Evolutionary conservation across 164 flowering plant species (phyloP).

Genomic region (Malania oleifera): DNA sequence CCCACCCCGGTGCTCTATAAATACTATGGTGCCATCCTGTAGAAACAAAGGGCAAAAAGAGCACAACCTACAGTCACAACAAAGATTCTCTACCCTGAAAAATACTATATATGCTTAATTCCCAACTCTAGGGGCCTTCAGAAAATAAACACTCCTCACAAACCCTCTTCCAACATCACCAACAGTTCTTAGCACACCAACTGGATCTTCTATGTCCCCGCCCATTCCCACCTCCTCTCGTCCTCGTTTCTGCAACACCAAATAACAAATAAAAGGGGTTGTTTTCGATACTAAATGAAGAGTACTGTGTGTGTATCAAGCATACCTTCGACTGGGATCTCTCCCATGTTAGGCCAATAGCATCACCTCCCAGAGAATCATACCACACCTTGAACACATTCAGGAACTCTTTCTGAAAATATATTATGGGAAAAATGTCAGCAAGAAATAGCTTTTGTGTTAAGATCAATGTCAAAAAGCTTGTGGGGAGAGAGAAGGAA

Average conservation of each 20-base stretch:
- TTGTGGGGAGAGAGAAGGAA: neutral
- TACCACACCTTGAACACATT: conserved; percentile 68
- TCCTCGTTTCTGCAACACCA: conserved; percentile 55
- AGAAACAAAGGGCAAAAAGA: too few relatives aligned
- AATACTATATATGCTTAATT: conserved; percentile 11
- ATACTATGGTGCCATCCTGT: too few relatives aligned
- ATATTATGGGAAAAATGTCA: conserved; percentile 4
- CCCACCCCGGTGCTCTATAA: too few relatives aligned
- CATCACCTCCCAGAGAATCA: conserved; percentile 91
- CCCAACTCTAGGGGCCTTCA: conserved; percentile 54
- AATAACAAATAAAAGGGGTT: neutral
- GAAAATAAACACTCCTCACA: conserved; percentile 57
- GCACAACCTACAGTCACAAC: too few relatives aligned
- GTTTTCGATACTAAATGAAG: too few relatives aligned
- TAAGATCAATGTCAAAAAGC: neutral
- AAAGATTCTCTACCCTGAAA: too few relatives aligned
- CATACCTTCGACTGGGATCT: conserved; percentile 53
- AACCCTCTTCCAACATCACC: conserved; percentile 87
- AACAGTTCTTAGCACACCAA: conserved; percentile 43
- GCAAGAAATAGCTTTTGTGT: neutral
- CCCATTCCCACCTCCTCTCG: conserved; percentile 38
- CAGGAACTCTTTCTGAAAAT: conserved; percentile 52
- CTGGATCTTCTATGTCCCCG: conserved; percentile 34
- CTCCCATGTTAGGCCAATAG: conserved; percentile 84
- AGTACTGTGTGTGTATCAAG: too few relatives aligned